Evolutionary conservation across 768 basidiomycete species (phyloP).

Genomic region (Tubosaeta brunneosetosa): DNA sequence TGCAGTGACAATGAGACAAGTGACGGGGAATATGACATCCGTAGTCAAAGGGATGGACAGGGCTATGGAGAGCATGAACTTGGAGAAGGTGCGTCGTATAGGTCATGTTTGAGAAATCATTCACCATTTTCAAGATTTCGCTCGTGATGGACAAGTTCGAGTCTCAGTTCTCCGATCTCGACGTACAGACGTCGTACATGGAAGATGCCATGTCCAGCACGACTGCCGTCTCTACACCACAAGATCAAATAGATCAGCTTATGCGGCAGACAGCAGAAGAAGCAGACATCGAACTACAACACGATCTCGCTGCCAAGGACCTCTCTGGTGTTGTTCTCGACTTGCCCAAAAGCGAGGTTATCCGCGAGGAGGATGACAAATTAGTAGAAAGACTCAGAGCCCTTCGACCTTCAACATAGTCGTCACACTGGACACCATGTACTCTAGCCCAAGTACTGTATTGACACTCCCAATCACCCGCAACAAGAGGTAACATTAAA

Average conservation of each 20-base stretch:
- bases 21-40: slow-evolving; percentile 94
- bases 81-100: slow-evolving; percentile 70
- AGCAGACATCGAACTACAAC: slow-evolving; percentile 91
- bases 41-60: slow-evolving; percentile 98
- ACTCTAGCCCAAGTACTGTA: slow-evolving; percentile 2
- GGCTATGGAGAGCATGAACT: slow-evolving; percentile 99
- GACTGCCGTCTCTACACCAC: slow-evolving; percentile 88
- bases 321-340: slow-evolving; percentile 53
- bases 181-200: slow-evolving; percentile 98
- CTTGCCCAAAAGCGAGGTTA: slow-evolving; percentile 44
- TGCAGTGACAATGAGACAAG: slow-evolving; percentile 95
- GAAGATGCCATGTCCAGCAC: slow-evolving; percentile 94
- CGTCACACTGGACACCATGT: slow-evolving; percentile 1
- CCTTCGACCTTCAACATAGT: slow-evolving; percentile 68
- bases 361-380: slow-evolving; percentile 73
- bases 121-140: slow-evolving; percentile 64
- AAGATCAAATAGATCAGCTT: slow-evolving; percentile 93
- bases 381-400: slow-evolving; percentile 88
- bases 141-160: slow-evolving; percentile 99
- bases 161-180: slow-evolving; percentile 90
- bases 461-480: background rate
- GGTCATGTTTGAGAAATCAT: background rate
- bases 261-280: slow-evolving; percentile 96
- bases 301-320: slow-evolving; percentile 73
- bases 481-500: slow-evolving; percentile 11